Evolutionary conservation across 306 rosid genomes (phyloP).

Genomic region (Abrus precatorius): DNA sequence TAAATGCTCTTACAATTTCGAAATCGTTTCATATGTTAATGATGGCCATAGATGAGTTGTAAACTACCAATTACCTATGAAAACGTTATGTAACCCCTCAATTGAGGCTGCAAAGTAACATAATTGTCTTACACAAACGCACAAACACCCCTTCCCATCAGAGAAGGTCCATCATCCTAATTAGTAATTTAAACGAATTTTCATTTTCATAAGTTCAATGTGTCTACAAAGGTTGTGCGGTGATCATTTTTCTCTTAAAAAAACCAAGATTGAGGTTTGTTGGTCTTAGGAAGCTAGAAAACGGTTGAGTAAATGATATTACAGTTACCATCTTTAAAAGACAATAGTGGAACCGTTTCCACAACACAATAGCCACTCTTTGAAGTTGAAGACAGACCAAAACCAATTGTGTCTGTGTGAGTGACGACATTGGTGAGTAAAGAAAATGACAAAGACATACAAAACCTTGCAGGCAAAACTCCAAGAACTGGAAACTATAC

Average conservation of each 20-base stretch:
- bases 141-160: background rate
- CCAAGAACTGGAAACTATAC: conserved; percentile 49
- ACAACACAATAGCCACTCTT: background rate
- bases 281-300: conserved; percentile 18
- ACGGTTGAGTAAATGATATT: conserved; percentile 32
- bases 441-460: conserved; percentile 42
- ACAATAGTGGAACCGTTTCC: conserved; percentile 26
- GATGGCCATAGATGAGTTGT: too few species aligned
- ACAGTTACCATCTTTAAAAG: conserved; percentile 27
- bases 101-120: too few species aligned
- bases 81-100: too few species aligned
- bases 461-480: conserved; percentile 52
- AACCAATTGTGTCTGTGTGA: too few species aligned
- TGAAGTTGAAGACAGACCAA: background rate
- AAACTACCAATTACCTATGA: too few species aligned
- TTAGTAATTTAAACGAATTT: background rate
- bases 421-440: background rate
- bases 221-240: background rate
- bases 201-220: background rate
- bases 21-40: too few species aligned
- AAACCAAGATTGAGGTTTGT: too few species aligned
- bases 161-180: background rate
- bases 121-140: background rate
- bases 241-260: too few species aligned
- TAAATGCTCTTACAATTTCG: too few species aligned